Evolutionary conservation across 768 basidiomycete species (phyloP), one percentile per base, ranked within the genome.

Genomic region (Leccinellum rugosiceps): DNA sequence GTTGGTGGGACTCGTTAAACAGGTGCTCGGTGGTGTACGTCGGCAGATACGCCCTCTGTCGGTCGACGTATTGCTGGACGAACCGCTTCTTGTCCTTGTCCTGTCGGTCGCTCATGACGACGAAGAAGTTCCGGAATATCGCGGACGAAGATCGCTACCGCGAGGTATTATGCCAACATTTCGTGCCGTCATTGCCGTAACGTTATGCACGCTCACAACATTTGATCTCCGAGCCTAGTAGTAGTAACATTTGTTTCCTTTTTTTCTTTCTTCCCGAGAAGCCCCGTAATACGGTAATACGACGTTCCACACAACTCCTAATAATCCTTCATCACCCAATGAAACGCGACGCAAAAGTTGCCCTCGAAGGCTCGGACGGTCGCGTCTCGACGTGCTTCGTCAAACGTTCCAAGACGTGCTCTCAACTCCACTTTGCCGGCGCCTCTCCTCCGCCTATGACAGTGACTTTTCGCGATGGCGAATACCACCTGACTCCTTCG

Each of bases 41-140:
- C 55, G 75, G 77, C 3, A 76, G 58, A 61, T 82, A 78, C 2
- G 70, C 61, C 31, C 61, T 74, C 59, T 88, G 87, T 55, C 76
- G 76, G 32, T 75, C 73, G 4, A 87, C 61, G 64, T 82, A 88
- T 1, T 75, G 68, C 5, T 67, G 67, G 7, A 88, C 73, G 51
- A 76, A 75, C 3, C 71, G 68, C 9, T 65, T 64, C 44, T 76
- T 80, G 34, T 17, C 35, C 15, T 15, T 35, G 57, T 83, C 76
- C 52, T 75, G 65, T 46, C 71, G 74, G 45, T 58, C 31, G 44
- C 44, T 64, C 26, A 26, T 30, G n/a, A 13, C 28, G 53, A 41
- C 52, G 50, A 28, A 19, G 6, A 50, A 6, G 11, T 17, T 32
- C 17, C 17, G 15, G 14, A 23, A 25, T 14, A 6, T 35, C 35